A percentile compares a stretch with the other conserved stretches of the same genome.
These are phyloP conservation scores for Ganoderma sinense DNA, from an alignment of 1,284 basidiomycete genomes.

Conservation along the genomic window DNA sequence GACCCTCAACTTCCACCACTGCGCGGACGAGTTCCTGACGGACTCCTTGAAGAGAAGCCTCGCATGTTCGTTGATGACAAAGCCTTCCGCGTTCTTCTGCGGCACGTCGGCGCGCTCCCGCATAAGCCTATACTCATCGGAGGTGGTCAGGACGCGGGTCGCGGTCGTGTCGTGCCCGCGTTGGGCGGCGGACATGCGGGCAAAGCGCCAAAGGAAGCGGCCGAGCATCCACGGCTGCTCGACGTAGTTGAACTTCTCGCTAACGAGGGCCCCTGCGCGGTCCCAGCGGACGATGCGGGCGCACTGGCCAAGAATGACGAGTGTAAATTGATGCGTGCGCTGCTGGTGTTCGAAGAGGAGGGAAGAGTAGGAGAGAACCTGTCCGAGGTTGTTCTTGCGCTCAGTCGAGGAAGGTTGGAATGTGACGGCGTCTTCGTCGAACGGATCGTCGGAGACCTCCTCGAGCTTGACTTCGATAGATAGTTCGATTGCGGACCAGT, in stretches of 20 bases:
- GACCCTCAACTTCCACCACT: constrained; percentile 17
- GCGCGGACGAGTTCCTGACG: background rate
- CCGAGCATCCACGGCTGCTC: constrained; percentile 6
- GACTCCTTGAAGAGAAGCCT: background rate
- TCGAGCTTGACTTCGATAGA: constrained; percentile 19
- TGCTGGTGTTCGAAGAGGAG: constrained; percentile 19
- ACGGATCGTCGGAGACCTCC: constrained; percentile 8
- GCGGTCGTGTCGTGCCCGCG: constrained; percentile 26
- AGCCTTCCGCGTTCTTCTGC: background rate
- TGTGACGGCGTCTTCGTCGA: constrained; percentile 6
- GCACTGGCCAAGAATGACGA: constrained; percentile 20
- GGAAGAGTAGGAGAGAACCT: constrained; percentile 16
- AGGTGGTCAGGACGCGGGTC: background rate
- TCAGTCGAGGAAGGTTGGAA: background rate
- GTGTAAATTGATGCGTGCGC: constrained; percentile 6
- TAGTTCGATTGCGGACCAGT: constrained; percentile 14
- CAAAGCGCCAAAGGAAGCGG: constrained; percentile 24
- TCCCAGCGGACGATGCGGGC: constrained; percentile 23
- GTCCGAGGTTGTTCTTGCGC: constrained; percentile 4
- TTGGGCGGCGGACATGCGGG: background rate
- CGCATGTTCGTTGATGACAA: constrained; percentile 10
- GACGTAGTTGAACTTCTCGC: constrained; percentile 23
- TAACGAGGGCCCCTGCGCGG: constrained; percentile 13
- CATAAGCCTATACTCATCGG: background rate
- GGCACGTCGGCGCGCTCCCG: background rate